Evolutionary conservation across 2,329 filamentous ascomycete species (phyloP), one percentile per base, ranked within the genome.

Genomic region (Madurella mycetomatis): DNA sequence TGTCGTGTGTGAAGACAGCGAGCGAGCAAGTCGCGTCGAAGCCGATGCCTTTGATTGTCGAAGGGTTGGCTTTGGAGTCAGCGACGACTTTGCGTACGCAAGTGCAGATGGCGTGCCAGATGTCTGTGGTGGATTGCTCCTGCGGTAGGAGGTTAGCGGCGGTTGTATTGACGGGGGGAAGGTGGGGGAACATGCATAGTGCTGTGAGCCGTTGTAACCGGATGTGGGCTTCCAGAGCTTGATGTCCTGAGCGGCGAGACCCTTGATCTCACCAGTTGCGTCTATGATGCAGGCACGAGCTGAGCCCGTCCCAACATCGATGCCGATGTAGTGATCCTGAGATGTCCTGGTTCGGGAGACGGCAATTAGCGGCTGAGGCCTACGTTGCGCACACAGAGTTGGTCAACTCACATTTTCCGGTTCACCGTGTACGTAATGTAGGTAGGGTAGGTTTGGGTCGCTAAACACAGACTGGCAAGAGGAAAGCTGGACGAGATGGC

Each of bases 11-110:
- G 73, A 99, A 96, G 63, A 97, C 92, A 32, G 92, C 83, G 30
- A 99, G 83, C 16, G 94, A 99, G 78, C 94, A 99, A n/a, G 94
- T 99, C 18, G 94, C 94, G 70, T 99, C 94, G 71, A 99, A 97
- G 50, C 94, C 94, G 66, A 99, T 90, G 55, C 94, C 94, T 63
- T 87, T 87, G 65, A 99, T 87, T 37, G 82, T 85, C 59, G 75
- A 76, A 4, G 86, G 81, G 65, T 92, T 85, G 62, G 95, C 85
- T 63, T 85, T 86, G 62, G 92, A 88, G 70, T 96, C 87, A 67
- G 80, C 81, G 65, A 97, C 81, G 43, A 92, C 90, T 49, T 85
- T 82, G 65, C 91, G 87, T 39, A 96, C 90, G 41, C 90, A 94
- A 57, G 84, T 81, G 75, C 92, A 96, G 69, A 99, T 96, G 72